Base-by-base conservation (phyloP, 331 rosid genomes). In the Quercus phellos region DNA sequence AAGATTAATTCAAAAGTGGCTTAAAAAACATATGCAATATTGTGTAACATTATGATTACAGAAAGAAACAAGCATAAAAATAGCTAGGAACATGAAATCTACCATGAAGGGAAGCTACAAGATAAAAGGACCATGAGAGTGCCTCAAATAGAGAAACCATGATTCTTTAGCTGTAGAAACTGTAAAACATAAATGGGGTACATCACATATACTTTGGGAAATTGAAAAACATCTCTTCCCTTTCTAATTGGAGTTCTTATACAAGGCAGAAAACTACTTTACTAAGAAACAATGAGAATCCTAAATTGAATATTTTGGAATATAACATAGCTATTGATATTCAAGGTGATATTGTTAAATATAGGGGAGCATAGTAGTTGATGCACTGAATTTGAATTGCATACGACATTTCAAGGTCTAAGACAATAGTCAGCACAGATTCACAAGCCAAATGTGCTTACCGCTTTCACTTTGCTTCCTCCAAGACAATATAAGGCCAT, bases 391-490 rank as follows among this genome's bases (percentile, higher is more conserved):
- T 50, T 51, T 27, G 30, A 66, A 80, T 73, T 43, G 53, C 53
- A 46, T 46, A 12, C 1, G 1, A 3, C 68, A 70, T 53, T 55
- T 60, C 74, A 7, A 87, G 21, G 27, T 42, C 74, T 32, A 58
- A 9, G 73, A 77, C 69, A 76, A 71, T 68, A 19, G 46, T 26
- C 64, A 9, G 46, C 46, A 38, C 42, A 38, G 46, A 38, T 38
- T 51, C 73, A 53, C 8, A 68, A 22, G 72, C 82, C 34, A 80
- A 68, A 84, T 73, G 72, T 68, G 61, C 90, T 87, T 84, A 92
- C 98, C 84, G 99, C 98, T 87, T 90, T 94, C 80, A 94, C 99
- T 88, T 92, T 94, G 94, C 89, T 92, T 84, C 99, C 99, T 73
- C 99, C 99, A 71, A 95, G 97, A 82, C 89, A 84, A 81, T 95